Base-by-base conservation (phyloP, 192 early-diverging fungal species). In the Coemansia sp. region DNA sequence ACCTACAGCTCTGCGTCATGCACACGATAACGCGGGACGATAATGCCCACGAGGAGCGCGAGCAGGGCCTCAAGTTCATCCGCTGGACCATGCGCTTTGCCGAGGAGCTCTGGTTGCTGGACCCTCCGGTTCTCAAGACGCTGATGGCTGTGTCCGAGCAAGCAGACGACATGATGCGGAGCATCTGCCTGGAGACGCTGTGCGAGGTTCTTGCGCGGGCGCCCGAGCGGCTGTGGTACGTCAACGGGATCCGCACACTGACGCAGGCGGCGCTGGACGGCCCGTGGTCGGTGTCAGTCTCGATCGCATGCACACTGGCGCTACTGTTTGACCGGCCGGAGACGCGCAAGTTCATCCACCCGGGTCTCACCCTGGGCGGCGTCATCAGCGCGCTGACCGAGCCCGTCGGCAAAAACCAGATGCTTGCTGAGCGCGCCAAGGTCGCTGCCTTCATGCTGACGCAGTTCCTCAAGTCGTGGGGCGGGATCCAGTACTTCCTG, bases 401-500 rank as follows among this genome's bases (percentile, higher is more conserved):
- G 38, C 57, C 81, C 19, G 36, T 58, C 22, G 67, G 67, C 55
- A 68, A 62, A 52, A 60, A 77, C 61, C 65, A 63, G 34, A 57
- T 70, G 33, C 64, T 78, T 37, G 62, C 66, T 3, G 81, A 83
- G 61, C 61, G 75, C 19, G 81, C 75, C 55, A 76, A 76, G 15
- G 62, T 79, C 0, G 70, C 81, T 0, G 75, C 72, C 0, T 74
- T 74, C 25, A 74, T 83, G 69, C 55, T 83, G 53, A 68, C 81
- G 38, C 71, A 74, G 65, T 55, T 83, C 17, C 60, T 83, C 20
- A 83, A 83, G 53, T 83, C 75, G 47, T 83, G 81, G 81, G 57
- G 74, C 57, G 81, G 81, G 14, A 66, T 83, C 45, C 81, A 83
- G 67, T 83, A 83, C 41, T 72, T 83, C 59, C 22, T 83, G 60